Conservation (phyloP, 1,284 basidiomycete species). For the Coriolopsis trogii region DNA sequence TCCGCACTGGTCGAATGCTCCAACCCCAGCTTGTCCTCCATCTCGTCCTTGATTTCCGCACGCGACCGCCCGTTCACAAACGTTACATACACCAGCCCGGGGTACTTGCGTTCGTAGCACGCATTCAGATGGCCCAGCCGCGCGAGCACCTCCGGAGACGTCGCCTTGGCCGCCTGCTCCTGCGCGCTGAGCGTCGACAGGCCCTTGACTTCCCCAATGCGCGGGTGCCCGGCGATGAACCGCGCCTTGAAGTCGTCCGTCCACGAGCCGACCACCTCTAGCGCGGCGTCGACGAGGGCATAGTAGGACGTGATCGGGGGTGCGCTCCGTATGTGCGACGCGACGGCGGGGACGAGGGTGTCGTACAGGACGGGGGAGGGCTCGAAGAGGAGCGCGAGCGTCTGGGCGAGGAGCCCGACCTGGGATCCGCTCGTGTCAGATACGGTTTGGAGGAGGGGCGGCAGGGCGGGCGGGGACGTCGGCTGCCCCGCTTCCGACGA, state of each 20-base stretch:
- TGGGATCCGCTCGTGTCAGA: slow-evolving; percentile 17
- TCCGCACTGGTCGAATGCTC: slow-evolving; percentile 49
- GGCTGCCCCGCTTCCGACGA: slow-evolving; percentile 14
- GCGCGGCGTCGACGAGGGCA: slow-evolving; percentile 63
- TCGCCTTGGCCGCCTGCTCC: slow-evolving; percentile 70
- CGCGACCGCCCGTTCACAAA: slow-evolving; percentile 88
- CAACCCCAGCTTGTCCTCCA: slow-evolving; percentile 69
- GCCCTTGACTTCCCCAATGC: slow-evolving; percentile 81
- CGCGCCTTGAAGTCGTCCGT: slow-evolving; percentile 55
- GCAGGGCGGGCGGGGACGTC: too few relatives aligned
- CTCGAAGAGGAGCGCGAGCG: slow-evolving; percentile 69
- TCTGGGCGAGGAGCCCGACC: slow-evolving; percentile 39
- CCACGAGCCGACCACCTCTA: slow-evolving; percentile 61
- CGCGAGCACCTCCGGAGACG: slow-evolving; percentile 66
- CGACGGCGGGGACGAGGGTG: slow-evolving; percentile 61
- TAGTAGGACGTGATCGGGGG: slow-evolving; percentile 45
- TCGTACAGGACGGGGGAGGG: slow-evolving; percentile 61
- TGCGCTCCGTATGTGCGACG: slow-evolving; percentile 32
- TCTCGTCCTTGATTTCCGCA: slow-evolving; percentile 72
- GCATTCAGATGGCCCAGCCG: slow-evolving; percentile 72
- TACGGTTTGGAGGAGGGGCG: slow-evolving; percentile 40
- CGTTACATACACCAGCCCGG: slow-evolving; percentile 83
- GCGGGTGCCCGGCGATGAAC: slow-evolving; percentile 84
- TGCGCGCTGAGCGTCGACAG: slow-evolving; percentile 74
- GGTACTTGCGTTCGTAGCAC: slow-evolving; percentile 75